Conservation (phyloP, 108 stramenopile species). For the Cyclotella atomus region DNA sequence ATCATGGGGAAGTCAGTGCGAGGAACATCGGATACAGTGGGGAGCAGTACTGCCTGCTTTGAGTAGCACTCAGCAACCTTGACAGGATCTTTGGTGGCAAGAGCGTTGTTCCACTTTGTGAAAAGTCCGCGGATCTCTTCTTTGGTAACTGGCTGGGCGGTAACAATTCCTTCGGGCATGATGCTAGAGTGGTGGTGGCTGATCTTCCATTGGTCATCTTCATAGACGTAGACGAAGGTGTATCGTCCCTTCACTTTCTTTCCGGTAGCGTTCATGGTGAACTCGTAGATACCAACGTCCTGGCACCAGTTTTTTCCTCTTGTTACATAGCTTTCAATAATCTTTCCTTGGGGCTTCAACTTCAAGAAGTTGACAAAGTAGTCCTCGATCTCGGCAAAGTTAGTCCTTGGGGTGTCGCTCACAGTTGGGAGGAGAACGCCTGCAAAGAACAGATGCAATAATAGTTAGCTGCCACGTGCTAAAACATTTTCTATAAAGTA, state of each 20-base stretch:
- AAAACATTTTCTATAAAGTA: too few species aligned
- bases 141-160: neutral
- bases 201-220: slow-evolving; percentile 78
- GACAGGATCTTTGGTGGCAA: slow-evolving; percentile 33
- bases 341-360: slow-evolving; percentile 65
- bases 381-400: slow-evolving; percentile 33
- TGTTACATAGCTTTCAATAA: slow-evolving; percentile 55
- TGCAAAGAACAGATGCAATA: too few species aligned
- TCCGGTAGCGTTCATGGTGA: slow-evolving; percentile 58
- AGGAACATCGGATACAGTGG: slow-evolving; percentile 6
- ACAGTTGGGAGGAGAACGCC: slow-evolving; percentile 45
- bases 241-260: slow-evolving; percentile 47
- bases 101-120: slow-evolving; percentile 53
- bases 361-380: slow-evolving; percentile 58
- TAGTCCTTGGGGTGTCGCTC: slow-evolving; percentile 27
- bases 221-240: slow-evolving; percentile 66
- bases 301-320: slow-evolving; percentile 60
- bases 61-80: neutral
- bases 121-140: slow-evolving; percentile 36
- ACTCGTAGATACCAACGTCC: slow-evolving; percentile 68
- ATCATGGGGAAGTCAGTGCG: slow-evolving; percentile 31
- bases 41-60: neutral
- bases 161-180: slow-evolving; percentile 9
- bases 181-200: slow-evolving; percentile 61
- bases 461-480: too few species aligned